Evolutionary conservation across 805 yeast genomes (phyloP).

Genomic region (Suhomyces sp.): DNA sequence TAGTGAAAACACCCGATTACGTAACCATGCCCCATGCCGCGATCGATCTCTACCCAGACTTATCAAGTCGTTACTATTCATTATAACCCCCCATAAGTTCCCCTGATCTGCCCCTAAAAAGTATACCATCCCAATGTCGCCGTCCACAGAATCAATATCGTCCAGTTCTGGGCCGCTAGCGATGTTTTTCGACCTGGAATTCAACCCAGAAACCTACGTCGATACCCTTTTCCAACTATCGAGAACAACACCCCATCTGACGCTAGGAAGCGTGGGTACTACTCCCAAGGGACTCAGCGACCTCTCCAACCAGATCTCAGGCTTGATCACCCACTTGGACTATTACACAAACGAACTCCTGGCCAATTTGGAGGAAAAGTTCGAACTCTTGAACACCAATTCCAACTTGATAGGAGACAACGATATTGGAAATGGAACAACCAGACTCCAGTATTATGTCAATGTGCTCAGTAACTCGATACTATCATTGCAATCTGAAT

Average conservation of each 20-base stretch:
- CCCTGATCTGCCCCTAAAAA: no score
- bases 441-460: conserved; percentile 62
- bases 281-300: conserved; percentile 28
- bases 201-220: conserved; percentile 62
- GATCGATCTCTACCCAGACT: no score
- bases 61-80: no score
- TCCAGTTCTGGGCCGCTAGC: conserved; percentile 42
- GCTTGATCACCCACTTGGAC: conserved; percentile 59
- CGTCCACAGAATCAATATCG: no score
- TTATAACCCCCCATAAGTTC: no score
- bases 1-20: no score
- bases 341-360: conserved; percentile 60
- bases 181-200: conserved; percentile 69
- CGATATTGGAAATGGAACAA: conserved; percentile 13
- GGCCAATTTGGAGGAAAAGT: conserved; percentile 50
- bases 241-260: conserved; percentile 25
- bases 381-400: conserved; percentile 44
- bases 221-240: conserved; percentile 57
- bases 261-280: neutral
- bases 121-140: no score
- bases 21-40: no score
- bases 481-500: conserved; percentile 45
- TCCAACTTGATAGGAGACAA: conserved; percentile 43
- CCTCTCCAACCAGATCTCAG: conserved; percentile 48
- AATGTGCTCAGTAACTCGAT: conserved; percentile 61